Evolutionary conservation across 2,329 filamentous ascomycete genomes (phyloP).

Genomic region (Beauveria medogensis): DNA sequence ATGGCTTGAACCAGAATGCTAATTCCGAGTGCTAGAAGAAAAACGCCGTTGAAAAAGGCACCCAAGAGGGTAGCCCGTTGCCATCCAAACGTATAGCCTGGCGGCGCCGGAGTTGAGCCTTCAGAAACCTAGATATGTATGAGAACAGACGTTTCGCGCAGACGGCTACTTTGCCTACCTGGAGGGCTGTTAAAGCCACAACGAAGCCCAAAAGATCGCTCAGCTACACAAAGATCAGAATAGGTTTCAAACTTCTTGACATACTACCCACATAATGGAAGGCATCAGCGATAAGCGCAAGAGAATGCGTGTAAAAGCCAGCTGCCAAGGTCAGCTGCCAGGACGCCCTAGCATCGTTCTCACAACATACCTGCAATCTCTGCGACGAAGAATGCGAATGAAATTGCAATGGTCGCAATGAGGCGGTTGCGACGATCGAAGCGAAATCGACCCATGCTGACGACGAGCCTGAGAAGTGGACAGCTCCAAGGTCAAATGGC

Average conservation of each 20-base stretch:
- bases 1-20: slow-evolving; percentile 68
- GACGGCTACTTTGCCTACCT: slow-evolving; percentile 33
- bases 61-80: slow-evolving; percentile 64
- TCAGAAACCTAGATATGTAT: slow-evolving; percentile 43
- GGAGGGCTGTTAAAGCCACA: slow-evolving; percentile 56
- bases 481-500: no score
- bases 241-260: background rate
- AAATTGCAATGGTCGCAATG: slow-evolving; percentile 39
- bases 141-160: background rate
- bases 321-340: slow-evolving; percentile 28
- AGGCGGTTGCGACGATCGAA: slow-evolving; percentile 36
- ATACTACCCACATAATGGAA: slow-evolving; percentile 59
- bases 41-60: slow-evolving; percentile 74
- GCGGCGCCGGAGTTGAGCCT: slow-evolving; percentile 41
- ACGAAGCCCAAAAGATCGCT: slow-evolving; percentile 64
- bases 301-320: slow-evolving; percentile 61
- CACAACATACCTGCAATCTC: slow-evolving; percentile 38
- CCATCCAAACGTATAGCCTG: slow-evolving; percentile 59
- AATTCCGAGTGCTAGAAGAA: slow-evolving; percentile 62
- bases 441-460: slow-evolving; percentile 16
- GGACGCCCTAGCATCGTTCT: background rate
- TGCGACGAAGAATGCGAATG: slow-evolving; percentile 41
- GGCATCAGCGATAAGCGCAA: slow-evolving; percentile 68
- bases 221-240: slow-evolving; percentile 35
- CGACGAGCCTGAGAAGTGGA: background rate